Evolutionary conservation across 805 yeast species (phyloP), one percentile per base, ranked within the genome.

Genomic region (Ogataea sp.): DNA sequence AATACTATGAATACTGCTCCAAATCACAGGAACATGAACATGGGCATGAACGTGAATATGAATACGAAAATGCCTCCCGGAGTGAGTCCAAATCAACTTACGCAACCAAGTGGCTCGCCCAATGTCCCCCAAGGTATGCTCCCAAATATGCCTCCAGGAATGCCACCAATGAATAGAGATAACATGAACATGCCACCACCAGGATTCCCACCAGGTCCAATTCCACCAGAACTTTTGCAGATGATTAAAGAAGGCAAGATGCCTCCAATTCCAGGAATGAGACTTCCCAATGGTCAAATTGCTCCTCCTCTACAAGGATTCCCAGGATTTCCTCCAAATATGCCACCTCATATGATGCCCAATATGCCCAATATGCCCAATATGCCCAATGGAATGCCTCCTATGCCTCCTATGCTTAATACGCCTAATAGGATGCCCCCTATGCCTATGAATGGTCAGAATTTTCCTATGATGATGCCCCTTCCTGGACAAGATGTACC

Each of bases 221-320:
- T 58, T 1, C 59, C 59, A 3, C 57, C 58, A 1, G 56, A 53
- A 35, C 41, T 54, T 15, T 40, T 53, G 15, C 55, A 52, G 24
- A 33, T 54, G 27, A 53, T 54, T 13, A 44, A 43, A 17, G 56
- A 54, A 34, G 59, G 59, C 2, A 54, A 50, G 25, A 38, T 54
- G 39, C 58, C 59, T 3, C 59, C 59, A 6, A 38, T 53, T 15
- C 56, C 59, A 9, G 52, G 52, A 7, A 49, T 52, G 55, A 10
- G n/a, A 15, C 18, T 37, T 15, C 14, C 18, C 17, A 32, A 21
- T 14, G 14, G 16, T 6, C 34, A 32, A 21, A 30, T 30, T 5
- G 17, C 26, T 6, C 34, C 16, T 4, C 11, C 10, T 6, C 34
- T 5, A 16, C 36, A 18, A 15, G 34, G 34, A 32, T n/a, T 32